Percentiles rank a stretch among this genome's conserved stretches.
phyloP scores from a whole-genome alignment of 2,329 filamentous ascomycete species.

The Xylaria sp. region DNA sequence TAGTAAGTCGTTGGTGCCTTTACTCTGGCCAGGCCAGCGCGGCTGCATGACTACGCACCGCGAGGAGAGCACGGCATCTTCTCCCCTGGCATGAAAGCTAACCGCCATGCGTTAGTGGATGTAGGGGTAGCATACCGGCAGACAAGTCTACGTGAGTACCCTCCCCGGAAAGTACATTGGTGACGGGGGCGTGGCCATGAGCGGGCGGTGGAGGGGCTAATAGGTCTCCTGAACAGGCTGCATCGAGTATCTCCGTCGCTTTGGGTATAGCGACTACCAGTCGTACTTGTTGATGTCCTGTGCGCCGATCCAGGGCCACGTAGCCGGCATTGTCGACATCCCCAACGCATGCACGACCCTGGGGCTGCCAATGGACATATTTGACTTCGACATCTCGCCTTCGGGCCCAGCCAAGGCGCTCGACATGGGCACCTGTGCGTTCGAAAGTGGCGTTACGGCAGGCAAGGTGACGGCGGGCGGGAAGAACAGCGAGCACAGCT shows the following conservation, averaged over 20 bases:
- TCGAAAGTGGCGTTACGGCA: constrained; percentile 54
- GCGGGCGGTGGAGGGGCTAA: not conserved
- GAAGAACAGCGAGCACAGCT: constrained; percentile 54
- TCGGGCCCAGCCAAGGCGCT: constrained; percentile 56
- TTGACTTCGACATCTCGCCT: constrained; percentile 89
- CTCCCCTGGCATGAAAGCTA: not conserved
- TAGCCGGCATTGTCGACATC: constrained; percentile 89
- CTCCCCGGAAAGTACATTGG: not conserved
- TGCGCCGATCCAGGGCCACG: constrained; percentile 84
- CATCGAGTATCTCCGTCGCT: constrained; percentile 80
- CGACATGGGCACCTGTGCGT: constrained; percentile 76
- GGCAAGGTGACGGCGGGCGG: constrained; percentile 52
- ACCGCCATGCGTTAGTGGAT: constrained; percentile 58
- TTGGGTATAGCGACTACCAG: constrained; percentile 75
- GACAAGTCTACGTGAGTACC: constrained; percentile 65
- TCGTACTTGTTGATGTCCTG: constrained; percentile 85
- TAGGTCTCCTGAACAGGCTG: constrained; percentile 51
- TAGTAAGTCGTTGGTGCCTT: constrained; percentile 34
- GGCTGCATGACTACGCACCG: not conserved
- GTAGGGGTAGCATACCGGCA: constrained; percentile 86
- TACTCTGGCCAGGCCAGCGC: not conserved
- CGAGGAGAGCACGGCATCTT: not conserved
- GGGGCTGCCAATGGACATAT: constrained; percentile 90
- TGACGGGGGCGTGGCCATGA: not conserved
- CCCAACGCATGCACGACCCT: constrained; percentile 91